Percentiles rank a stretch among this genome's conserved stretches.
phyloP scores from a whole-genome alignment of 108 stramenopile genomes.

The Skeletonema menzelii region DNA sequence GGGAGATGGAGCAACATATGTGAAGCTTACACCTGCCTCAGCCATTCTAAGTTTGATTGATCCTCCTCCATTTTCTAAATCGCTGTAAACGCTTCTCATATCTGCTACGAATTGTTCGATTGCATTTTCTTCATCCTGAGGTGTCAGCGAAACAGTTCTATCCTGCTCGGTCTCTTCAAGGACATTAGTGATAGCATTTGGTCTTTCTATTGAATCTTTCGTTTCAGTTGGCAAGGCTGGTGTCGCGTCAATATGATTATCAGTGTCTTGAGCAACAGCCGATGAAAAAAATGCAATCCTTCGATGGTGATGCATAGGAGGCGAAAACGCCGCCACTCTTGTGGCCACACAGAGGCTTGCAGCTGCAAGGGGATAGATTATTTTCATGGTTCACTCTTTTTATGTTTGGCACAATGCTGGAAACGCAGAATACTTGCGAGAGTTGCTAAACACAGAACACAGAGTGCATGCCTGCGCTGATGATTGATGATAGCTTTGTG shows the following conservation, averaged over 20 bases:
- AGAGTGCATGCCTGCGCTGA: too few relatives aligned
- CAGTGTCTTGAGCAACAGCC: background rate
- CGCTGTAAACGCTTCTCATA: conserved; percentile 28
- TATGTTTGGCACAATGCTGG: too few relatives aligned
- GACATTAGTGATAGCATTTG: background rate
- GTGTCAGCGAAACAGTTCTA: background rate
- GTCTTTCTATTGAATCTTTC: background rate
- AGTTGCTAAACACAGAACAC: too few relatives aligned
- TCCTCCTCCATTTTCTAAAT: conserved; percentile 42
- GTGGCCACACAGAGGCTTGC: background rate
- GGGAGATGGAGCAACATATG: conserved; percentile 33
- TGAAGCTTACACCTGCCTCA: conserved; percentile 29
- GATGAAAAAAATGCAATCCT: background rate
- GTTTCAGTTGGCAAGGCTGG: background rate
- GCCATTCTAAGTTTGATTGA: conserved; percentile 23
- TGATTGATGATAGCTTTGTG: too few relatives aligned
- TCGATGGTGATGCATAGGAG: background rate
- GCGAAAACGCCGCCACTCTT: conserved; percentile 16
- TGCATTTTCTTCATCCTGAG: background rate
- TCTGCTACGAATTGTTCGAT: conserved; percentile 28
- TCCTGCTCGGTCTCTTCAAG: background rate
- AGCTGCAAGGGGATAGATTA: background rate
- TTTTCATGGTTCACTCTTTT: background rate
- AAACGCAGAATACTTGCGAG: too few relatives aligned
- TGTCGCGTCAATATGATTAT: background rate